Evolutionary conservation across 169 alveolate genomes (phyloP).

Genomic region (Plasmodium gonderi): DNA sequence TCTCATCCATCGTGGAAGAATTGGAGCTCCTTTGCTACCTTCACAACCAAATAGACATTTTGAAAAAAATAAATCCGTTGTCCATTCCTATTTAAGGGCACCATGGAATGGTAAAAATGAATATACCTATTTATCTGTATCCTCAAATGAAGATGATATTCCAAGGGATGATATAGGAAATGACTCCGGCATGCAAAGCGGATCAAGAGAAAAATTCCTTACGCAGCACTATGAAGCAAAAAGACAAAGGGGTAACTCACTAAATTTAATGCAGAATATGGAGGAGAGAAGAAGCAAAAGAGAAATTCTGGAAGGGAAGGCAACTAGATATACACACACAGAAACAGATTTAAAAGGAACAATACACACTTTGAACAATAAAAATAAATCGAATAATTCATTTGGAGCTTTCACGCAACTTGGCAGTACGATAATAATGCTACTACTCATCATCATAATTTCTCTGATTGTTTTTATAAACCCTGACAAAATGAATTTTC

Average conservation of each 20-base stretch:
- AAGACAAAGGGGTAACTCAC: too few species aligned
- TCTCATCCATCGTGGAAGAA: background rate
- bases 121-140: background rate
- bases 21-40: background rate
- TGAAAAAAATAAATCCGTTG: background rate
- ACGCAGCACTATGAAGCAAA: too few species aligned
- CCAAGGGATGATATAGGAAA: too few species aligned
- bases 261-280: too few species aligned
- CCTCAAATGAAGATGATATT: background rate
- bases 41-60: background rate
- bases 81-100: background rate
- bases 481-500: background rate
- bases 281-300: background rate
- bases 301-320: background rate
- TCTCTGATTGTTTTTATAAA: conserved; percentile 16
- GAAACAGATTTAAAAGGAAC: background rate
- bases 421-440: background rate
- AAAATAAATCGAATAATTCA: background rate
- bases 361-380: background rate
- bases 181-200: too few species aligned
- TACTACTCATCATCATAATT: conserved; percentile 5
- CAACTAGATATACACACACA: background rate
- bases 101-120: background rate
- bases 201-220: too few species aligned
- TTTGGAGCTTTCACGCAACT: background rate